phyloP scores from a whole-genome alignment of 371 early-diverging fungal species.

The Mortierella sp. region DNA sequence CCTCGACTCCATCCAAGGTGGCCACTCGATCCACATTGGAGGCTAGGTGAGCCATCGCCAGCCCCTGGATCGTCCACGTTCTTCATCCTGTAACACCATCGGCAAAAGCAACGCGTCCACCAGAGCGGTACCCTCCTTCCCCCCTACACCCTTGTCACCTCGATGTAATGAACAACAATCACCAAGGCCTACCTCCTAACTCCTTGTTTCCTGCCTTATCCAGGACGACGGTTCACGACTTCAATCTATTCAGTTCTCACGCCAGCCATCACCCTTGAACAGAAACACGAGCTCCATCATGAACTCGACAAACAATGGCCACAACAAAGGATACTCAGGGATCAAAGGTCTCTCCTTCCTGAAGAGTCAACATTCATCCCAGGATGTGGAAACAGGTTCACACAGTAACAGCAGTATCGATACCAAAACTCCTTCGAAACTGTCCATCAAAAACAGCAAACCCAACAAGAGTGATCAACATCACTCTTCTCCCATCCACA shows the following conservation, averaged over 20 bases:
- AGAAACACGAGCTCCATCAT: neutral
- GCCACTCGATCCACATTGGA: too few species aligned
- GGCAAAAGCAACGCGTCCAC: too few species aligned
- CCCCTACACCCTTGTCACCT: too few species aligned
- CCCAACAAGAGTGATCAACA: neutral
- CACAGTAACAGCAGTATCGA: neutral
- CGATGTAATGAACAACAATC: neutral
- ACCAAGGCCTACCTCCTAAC: conserved; percentile 3
- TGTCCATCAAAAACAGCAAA: neutral
- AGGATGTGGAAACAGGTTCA: neutral
- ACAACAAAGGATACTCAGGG: neutral
- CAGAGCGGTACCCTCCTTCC: too few species aligned
- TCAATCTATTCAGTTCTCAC: too few species aligned
- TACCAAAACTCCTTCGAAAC: neutral
- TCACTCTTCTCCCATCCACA: neutral
- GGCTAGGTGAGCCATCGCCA: too few species aligned
- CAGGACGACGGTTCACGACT: too few species aligned
- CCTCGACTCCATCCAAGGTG: too few species aligned
- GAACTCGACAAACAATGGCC: neutral
- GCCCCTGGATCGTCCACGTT: too few species aligned
- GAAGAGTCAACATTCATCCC: conserved; percentile 2
- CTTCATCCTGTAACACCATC: too few species aligned
- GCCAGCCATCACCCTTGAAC: neutral
- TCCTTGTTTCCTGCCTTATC: neutral
- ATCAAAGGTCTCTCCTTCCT: conserved; percentile 15